phyloP scores from a whole-genome alignment of 2,329 filamentous ascomycete genomes.

The Colletotrichum shisoi region DNA sequence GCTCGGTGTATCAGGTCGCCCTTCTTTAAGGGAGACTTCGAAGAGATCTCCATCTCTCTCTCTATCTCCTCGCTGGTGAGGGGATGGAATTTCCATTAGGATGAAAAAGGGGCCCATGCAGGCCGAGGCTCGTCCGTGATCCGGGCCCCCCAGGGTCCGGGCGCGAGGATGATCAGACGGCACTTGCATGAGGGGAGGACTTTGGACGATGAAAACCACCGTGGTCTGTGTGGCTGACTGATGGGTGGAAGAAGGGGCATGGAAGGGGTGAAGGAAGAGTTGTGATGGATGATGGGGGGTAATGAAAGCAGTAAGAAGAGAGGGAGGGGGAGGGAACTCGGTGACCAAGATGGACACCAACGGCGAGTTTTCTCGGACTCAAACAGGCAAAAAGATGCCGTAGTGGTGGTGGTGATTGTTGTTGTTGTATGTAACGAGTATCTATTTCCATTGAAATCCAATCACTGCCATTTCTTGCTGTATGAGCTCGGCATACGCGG shows the following conservation, averaged over 20 bases:
- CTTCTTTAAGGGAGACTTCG: conserved; percentile 5
- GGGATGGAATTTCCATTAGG: background rate
- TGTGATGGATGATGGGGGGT: too few species aligned
- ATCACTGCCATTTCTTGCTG: too few species aligned
- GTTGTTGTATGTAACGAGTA: too few species aligned
- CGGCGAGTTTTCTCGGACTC: too few species aligned
- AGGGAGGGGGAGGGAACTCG: too few species aligned
- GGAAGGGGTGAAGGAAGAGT: background rate
- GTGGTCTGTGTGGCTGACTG: conserved; percentile 10
- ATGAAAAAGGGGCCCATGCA: conserved; percentile 21
- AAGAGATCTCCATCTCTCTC: conserved; percentile 7
- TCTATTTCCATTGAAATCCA: too few species aligned
- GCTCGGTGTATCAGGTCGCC: conserved; percentile 30
- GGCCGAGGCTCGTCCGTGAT: background rate
- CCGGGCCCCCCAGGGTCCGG: conserved; percentile 8
- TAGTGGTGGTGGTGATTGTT: too few species aligned
- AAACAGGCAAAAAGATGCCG: too few species aligned
- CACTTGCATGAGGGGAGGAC: conserved; percentile 7
- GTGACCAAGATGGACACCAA: too few species aligned
- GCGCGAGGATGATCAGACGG: conserved; percentile 17
- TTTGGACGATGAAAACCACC: conserved; percentile 14
- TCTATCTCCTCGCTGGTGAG: background rate
- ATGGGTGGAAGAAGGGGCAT: too few species aligned
- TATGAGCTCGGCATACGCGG: too few species aligned
- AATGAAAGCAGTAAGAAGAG: too few species aligned